Conservation (phyloP, 495 filamentous ascomycete species). For the Pyrenopolyporus hunteri region DNA sequence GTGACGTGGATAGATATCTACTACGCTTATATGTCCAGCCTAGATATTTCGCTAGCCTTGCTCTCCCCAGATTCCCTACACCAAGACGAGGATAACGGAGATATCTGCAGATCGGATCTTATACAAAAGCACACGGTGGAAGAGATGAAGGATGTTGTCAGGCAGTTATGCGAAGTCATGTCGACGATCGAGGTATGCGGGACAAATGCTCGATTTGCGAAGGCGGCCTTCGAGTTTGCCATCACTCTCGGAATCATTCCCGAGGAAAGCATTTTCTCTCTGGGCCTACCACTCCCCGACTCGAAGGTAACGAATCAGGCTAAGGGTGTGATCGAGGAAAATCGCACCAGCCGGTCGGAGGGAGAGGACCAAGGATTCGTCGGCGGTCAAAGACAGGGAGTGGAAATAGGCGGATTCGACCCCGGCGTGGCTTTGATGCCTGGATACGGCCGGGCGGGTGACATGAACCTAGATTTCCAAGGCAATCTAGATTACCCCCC, state of each 20-base stretch:
- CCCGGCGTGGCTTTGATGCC: slow-evolving; percentile 10
- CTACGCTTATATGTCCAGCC: slow-evolving; percentile 28
- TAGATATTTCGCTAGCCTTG: slow-evolving; percentile 29
- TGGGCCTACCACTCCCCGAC: slow-evolving; percentile 8
- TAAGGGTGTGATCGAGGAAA: neutral
- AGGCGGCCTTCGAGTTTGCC: slow-evolving; percentile 33
- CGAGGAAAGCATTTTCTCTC: slow-evolving; percentile 2
- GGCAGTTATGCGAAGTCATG: slow-evolving; percentile 31
- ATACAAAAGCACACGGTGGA: slow-evolving; percentile 13
- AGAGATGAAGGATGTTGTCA: slow-evolving; percentile 20
- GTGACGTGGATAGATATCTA: slow-evolving; percentile 34
- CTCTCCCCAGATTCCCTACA: slow-evolving; percentile 20
- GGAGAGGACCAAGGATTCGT: neutral
- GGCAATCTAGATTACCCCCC: neutral
- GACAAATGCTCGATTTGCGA: slow-evolving; percentile 33
- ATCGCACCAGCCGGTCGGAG: neutral
- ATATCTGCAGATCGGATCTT: slow-evolving; percentile 14
- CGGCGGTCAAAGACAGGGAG: neutral
- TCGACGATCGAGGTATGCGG: slow-evolving; percentile 30
- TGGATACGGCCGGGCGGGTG: slow-evolving; percentile 1
- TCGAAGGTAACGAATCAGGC: neutral
- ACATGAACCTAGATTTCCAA: slow-evolving; percentile 13
- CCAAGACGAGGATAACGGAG: slow-evolving; percentile 11
- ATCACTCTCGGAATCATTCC: slow-evolving; percentile 25
- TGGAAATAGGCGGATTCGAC: neutral